Percentiles rank a stretch among this genome's conserved stretches.
Conservation (phyloP, 495 filamentous ascomycete genomes). For the Darksidea phi region DNA sequence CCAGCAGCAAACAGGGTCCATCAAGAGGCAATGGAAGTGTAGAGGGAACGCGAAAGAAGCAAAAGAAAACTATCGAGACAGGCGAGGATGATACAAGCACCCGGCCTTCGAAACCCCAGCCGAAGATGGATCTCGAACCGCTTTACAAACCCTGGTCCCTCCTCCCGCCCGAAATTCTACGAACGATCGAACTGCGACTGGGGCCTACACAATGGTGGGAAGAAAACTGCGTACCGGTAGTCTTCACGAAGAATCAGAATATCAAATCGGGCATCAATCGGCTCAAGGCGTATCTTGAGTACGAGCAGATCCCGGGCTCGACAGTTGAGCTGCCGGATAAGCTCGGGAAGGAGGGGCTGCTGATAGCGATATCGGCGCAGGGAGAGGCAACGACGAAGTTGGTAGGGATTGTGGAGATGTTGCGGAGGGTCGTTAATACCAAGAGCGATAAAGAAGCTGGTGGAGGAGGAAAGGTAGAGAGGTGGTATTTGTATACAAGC, state of each 20-base stretch:
- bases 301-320: neutral
- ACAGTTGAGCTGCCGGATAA: neutral
- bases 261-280: constrained; percentile 6
- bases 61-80: neutral
- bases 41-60: neutral
- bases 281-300: constrained; percentile 6
- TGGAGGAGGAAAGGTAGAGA: neutral
- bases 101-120: too few species aligned
- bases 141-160: constrained; percentile 12
- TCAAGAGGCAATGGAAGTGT: neutral
- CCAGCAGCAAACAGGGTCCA: neutral
- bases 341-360: neutral
- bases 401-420: constrained; percentile 11
- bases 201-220: neutral
- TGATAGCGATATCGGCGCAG: constrained; percentile 4
- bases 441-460: neutral
- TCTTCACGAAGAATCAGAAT: constrained; percentile 16
- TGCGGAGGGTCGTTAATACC: constrained; percentile 8
- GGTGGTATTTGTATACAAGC: constrained; percentile 18
- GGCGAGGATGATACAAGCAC: neutral
- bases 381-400: constrained; percentile 15
- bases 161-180: neutral
- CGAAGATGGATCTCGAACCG: neutral
- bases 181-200: neutral
- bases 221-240: neutral